Percentiles rank a stretch among this genome's conserved stretches.
Conservation (phyloP, 345 rosid genomes). For the Excoecaria cochinchinensis region DNA sequence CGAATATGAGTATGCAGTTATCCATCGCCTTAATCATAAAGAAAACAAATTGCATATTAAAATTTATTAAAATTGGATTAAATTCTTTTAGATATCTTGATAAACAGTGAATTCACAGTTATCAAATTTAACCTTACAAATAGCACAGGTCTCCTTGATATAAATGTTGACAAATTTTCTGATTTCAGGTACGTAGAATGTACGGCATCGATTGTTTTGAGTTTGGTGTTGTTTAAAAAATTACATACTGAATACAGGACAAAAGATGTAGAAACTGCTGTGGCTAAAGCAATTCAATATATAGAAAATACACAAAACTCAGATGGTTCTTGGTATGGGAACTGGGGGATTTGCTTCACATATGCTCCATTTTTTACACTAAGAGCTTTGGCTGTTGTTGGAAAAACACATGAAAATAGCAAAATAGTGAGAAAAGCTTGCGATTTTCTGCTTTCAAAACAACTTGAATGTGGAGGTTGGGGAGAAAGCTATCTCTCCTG, state of each 20-base stretch:
- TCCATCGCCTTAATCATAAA: too few species aligned
- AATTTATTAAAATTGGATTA: too few species aligned
- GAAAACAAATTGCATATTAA: too few species aligned
- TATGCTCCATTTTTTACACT: slow-evolving; percentile 19
- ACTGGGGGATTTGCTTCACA: slow-evolving; percentile 24
- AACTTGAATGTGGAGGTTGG: slow-evolving; percentile 18
- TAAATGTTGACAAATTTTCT: too few species aligned
- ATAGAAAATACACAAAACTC: slow-evolving; percentile 7
- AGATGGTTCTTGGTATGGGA: slow-evolving; percentile 28
- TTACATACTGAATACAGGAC: slow-evolving; percentile 5
- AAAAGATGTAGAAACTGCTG: slow-evolving; percentile 3
- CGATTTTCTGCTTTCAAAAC: slow-evolving; percentile 19
- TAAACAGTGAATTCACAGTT: too few species aligned
- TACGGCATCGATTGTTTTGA: neutral
- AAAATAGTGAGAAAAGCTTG: slow-evolving; percentile 5
- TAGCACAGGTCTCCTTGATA: too few species aligned
- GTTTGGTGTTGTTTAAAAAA: slow-evolving; percentile 3
- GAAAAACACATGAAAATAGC: slow-evolving; percentile 8
- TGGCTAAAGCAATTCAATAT: slow-evolving; percentile 10
- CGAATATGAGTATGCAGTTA: slow-evolving; percentile 13
- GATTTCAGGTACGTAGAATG: slow-evolving; percentile 14
- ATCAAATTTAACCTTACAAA: too few species aligned
- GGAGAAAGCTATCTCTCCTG: slow-evolving; percentile 27
- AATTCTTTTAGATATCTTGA: too few species aligned
- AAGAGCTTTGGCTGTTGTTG: slow-evolving; percentile 6